Conservation (phyloP, 1,139 yeast genomes). For the Scheffersomyces titani region DNA sequence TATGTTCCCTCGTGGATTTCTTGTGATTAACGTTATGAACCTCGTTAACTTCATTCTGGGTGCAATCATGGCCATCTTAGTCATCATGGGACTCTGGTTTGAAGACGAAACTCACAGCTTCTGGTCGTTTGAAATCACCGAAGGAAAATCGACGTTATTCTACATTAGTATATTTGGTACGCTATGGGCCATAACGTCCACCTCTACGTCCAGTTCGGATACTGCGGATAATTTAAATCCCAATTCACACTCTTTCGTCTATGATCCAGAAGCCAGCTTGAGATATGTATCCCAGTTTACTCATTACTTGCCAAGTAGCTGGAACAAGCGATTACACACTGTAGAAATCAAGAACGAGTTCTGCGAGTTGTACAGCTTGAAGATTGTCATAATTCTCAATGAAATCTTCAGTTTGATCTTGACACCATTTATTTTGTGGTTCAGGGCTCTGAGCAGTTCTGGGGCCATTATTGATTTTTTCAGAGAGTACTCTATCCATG, state of each 20-base stretch:
- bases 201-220: constrained; percentile 14
- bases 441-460: constrained; percentile 69
- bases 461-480: constrained; percentile 85
- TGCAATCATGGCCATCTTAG: constrained; percentile 85
- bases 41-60: constrained; percentile 80
- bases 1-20: constrained; percentile 86
- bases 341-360: constrained; percentile 82
- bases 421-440: constrained; percentile 88
- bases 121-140: constrained; percentile 84
- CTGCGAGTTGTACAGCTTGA: constrained; percentile 72
- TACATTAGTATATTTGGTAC: constrained; percentile 88
- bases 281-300: constrained; percentile 81
- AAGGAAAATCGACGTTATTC: constrained; percentile 78
- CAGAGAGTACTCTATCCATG: constrained; percentile 83
- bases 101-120: constrained; percentile 83
- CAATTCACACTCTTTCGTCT: constrained; percentile 43
- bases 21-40: constrained; percentile 52
- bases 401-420: constrained; percentile 80
- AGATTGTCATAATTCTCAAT: constrained; percentile 68
- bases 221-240: constrained; percentile 17
- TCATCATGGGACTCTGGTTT: constrained; percentile 70
- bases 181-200: constrained; percentile 65
- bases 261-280: constrained; percentile 88
- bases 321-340: constrained; percentile 86
- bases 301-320: constrained; percentile 81